Base-by-base conservation (phyloP, 139 green algal genomes). In the Raphidocelis subcapitata region DNA sequence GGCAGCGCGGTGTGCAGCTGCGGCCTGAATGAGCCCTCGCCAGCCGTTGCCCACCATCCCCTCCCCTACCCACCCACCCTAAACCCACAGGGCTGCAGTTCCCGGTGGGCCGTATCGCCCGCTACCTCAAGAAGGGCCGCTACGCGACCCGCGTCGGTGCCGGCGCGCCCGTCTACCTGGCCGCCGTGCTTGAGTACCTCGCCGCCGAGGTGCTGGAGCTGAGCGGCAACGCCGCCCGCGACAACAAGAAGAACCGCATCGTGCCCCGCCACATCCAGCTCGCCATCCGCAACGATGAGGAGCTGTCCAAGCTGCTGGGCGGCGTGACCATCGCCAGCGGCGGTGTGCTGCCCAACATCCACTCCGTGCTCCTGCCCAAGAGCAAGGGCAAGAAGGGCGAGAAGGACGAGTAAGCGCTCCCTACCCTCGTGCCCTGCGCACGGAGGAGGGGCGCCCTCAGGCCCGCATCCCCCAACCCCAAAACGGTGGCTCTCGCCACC, bases 221-320 rank as follows among this genome's bases (percentile, higher is more conserved):
- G 65, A 86, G 87, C 31, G 90, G 92, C 72, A 96, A 95, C 75
- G 92, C 92, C 52, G 87, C 92, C 51, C 84, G 92, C 52, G 92
- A 97, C 86, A 97, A 97, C 88, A 97, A 97, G 86, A 96, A 97
- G 89, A 95, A 85, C 52, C 88, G 92, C 72, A 97, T 97, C 64
- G 66, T 89, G 0, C 89, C 91, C 14, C 79, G 90, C 59, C 90
- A 97, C 81, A 95, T 97, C 78, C 91, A 97, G 86, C 84, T 97
- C 60, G 91, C 93, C 35, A 89, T 97, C 67, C 84, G 91, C 72
- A 98, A 97, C 73, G 92, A 98, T 62, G 92, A 98, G 87, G 93
- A 98, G 88, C 89, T 98, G 72, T 82, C 67, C 87, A 97, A 97
- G 89, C 89, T 98, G 70, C 85, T 95, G 76, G 89, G 90, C 75